Base-by-base conservation (phyloP, 2,329 filamentous ascomycete species). In the Fusarium coicis region DNA sequence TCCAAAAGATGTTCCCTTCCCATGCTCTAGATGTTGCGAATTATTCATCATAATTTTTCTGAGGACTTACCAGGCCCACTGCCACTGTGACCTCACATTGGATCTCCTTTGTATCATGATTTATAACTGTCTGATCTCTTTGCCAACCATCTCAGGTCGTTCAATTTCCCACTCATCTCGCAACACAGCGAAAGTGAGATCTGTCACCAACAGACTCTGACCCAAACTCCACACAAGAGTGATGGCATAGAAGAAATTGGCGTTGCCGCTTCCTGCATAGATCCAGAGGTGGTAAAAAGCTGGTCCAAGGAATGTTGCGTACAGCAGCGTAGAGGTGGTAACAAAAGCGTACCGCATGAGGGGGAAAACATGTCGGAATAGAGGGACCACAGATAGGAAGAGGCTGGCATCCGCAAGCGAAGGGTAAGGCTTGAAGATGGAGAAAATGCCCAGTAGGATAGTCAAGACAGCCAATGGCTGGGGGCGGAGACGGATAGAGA, bases 221-320 rank as follows among this genome's bases (percentile, higher is more conserved):
- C 94, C 96, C 30, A 99, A 82, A 79, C 94, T 97, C 96, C 96
- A 99, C 1, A 99, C 96, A n/a, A 99, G 85, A 0, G 96, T 99
- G 77, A 99, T 98, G 74, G 96, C 96, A 80, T 99, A 99, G 84
- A 99, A 99, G 85, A 99, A 99, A 81, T 99, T 99, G 66, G 96
- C 96, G 78, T 99, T 99, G 34, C 96, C 96, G 63, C 95, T 97
- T 55, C 96, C 96, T 5, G 96, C 96, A 79, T 98, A 99, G 65
- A 99, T 96, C 96, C 96, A 99, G 10, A 99, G 86, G 80, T 99
- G 92, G 81, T 98, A 97, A 80, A 99, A 99, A 0, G 95, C 95
- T 3, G 96, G 96, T 0, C 96, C 96, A 1, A 99, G 88, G 70
- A 97, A 92, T 6, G 92, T 93, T 30, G 94, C 92, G 81, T 99